Evolutionary conservation across 345 rosid genomes (phyloP), one percentile per base, ranked within the genome.

Genomic region (Iberis pinnata): DNA sequence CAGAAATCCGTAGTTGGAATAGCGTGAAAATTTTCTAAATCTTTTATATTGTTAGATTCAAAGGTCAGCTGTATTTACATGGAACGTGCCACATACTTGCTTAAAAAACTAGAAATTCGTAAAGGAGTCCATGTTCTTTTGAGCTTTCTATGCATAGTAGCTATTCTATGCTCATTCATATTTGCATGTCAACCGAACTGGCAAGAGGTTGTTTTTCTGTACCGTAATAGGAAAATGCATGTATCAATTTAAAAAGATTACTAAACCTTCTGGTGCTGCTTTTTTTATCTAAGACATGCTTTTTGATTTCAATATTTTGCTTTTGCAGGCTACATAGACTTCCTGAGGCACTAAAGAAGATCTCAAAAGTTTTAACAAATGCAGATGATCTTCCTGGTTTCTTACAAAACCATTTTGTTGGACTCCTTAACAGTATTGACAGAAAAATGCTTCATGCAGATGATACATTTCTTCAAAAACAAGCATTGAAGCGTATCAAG

Each of bases 361-460:
- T 90, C 48, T 77, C 98, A 49, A 71, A 75, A 67, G 81, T 84
- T 65, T 78, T 87, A 58, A 87, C 95, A 35, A 76, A 78, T 43
- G 72, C 70, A 13, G 95, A 90, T 63, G 95, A 84, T 70, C 87
- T 87, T 68, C 78, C 95, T 37, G 78, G 75, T 50, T 90, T 90
- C 70, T 69, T 87, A 73, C 84, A 88, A 73, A 82, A 82, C 73
- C 98, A 90, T 73, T 90, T 90, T 87, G 96, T 90, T 71, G 84
- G 95, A 49, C 93, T 90, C 44, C 96, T 90, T 47, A 87, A 90
- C 64, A 81, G 88, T 67, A 83, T 90, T 25, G 98, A 90, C 65
- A 79, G 86, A 73, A 87, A 82, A 67, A 79, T 84, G 96, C 89
- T 84, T 51, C 96, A 84, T 65, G 73, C 93, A 20, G 86, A 81